Base-by-base conservation (phyloP, 495 filamentous ascomycete genomes). In the Aspergillus avenaceus region DNA sequence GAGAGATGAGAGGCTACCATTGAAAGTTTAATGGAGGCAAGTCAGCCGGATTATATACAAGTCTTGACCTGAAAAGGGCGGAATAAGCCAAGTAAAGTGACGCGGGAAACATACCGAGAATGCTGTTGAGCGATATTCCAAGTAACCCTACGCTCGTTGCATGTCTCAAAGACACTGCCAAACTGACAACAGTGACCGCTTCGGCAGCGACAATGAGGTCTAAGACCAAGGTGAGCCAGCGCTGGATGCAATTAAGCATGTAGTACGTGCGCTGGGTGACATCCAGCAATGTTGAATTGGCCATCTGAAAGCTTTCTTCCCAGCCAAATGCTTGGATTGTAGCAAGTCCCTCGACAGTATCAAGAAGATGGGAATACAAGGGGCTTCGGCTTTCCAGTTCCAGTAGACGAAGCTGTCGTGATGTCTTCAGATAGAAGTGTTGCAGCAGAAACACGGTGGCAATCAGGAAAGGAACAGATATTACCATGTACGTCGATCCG, bases 171-270 rank as follows among this genome's bases (percentile, higher is more conserved):
- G 44, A 45, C 7, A 60, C 40, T 13, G 63, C 59, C 24, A 67
- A 32, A 1, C 47, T 25, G 41, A 64, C 56, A 7, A 87, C 78
- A 9, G 82, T 59, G 6, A 70, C 63, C 0, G 83, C 75, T 27
- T 87, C 79, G 27, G 78, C 70, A 8, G 81, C 73, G 52, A 78
- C 71, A 3, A 88, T 68, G 1, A 84, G 50, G 8, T 80, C 63
- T 73, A 89, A 78, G 19, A 84, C 75, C 63, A 84, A 76, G 16
- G 73, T 77, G 61, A 90, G 72, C 86, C 86, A 90, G 23, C 84
- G 71, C 80, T 32, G 29, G 9, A 32, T 32, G 14, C 29, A 32
- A 13, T 6, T 4, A 3, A 32, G 29, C 11, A 32, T 4, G 11
- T 32, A 32, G 29, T 32, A 32, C 3, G 29, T 9, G 4, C 9